Evolutionary conservation across 768 basidiomycete genomes (phyloP), one percentile per base, ranked within the genome.

Genomic region (Boletus rubropictus): DNA sequence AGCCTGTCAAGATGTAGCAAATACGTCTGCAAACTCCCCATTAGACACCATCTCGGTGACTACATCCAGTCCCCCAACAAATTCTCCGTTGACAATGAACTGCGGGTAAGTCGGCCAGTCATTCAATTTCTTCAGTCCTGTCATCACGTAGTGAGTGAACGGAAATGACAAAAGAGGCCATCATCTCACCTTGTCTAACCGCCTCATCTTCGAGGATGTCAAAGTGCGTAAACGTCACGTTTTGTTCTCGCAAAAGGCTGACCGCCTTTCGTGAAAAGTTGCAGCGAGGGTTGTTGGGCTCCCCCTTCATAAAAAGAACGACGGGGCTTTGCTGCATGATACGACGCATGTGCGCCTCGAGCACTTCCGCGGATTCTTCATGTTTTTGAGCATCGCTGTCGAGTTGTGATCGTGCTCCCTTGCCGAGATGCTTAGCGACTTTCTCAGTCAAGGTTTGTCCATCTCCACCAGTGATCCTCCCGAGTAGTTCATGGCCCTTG

Each of bases 51-150:
- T 87, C 70, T 97, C 95, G 64, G 81, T 79, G 20, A 94, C 79
- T 42, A 98, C 84, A 62, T 99, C 95, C 42, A 98, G 68, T 4
- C 95, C 95, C n/a, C 95, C 95, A 14, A 96, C 82, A 15, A 99
- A 76, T 64, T 97, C 91, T 5, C 96, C 94, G 3, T 89, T 81
- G 42, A 92, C 73, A 53, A 93, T 86, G 18, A 95, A 72, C 61
- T 91, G 89, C 3, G 89, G 88, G 71, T 78, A 90, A 4, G 88
- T 95, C 0, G 91, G 91, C 91, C 91, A 94, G 50, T 92, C 78
- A 60, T 94, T 94, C 50, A 90, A 60, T 51, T 73, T 78, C 69
- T 84, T 84, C 43, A 84, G 76, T 61, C 79, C 91, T 81, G 52
- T 27, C 39, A 36, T 32, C 42, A 15, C 25, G n/a, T 3, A 9